A percentile compares a stretch with the other conserved stretches of the same genome.
Conservation (phyloP, 1,284 basidiomycete species). For the Heterobasidion parviporum region DNA sequence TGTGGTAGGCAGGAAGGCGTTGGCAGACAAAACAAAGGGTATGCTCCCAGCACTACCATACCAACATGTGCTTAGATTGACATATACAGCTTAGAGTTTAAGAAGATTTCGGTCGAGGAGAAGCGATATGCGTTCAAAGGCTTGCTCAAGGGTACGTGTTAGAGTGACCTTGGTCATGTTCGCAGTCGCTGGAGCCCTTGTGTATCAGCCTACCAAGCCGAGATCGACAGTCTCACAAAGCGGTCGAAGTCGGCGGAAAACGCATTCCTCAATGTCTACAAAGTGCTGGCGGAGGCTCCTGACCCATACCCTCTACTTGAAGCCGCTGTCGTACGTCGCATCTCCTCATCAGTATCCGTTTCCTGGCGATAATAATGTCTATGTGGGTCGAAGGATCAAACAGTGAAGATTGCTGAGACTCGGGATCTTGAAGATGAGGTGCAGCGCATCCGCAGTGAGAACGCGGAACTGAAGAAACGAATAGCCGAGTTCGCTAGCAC, state of each 20-base stretch:
- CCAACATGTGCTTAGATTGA: not conserved
- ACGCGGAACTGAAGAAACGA: slow-evolving; percentile 66
- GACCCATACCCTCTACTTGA: slow-evolving; percentile 96
- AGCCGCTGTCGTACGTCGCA: slow-evolving; percentile 69
- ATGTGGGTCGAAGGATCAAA: slow-evolving; percentile 61
- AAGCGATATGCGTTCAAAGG: slow-evolving; percentile 82
- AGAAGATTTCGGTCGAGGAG: slow-evolving; percentile 82
- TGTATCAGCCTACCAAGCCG: slow-evolving; percentile 80
- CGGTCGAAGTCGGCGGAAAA: slow-evolving; percentile 89
- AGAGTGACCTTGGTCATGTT: not conserved
- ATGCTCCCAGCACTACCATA: slow-evolving; percentile 6
- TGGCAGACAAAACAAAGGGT: slow-evolving; percentile 94
- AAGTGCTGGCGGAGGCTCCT: slow-evolving; percentile 87
- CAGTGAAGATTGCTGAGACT: slow-evolving; percentile 80
- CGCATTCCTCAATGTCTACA: slow-evolving; percentile 90
- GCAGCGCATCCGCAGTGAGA: slow-evolving; percentile 68
- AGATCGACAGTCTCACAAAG: slow-evolving; percentile 92
- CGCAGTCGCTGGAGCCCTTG: not conserved
- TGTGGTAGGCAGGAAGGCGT: slow-evolving; percentile 83
- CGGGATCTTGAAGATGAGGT: slow-evolving; percentile 69
- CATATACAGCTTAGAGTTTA: slow-evolving; percentile 64
- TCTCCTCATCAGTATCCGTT: not conserved
- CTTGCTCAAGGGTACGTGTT: slow-evolving; percentile 67
- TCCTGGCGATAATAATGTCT: not conserved
- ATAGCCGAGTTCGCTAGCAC: slow-evolving; percentile 56